Evolutionary conservation across 805 yeast genomes (phyloP), one percentile per base, ranked within the genome.

Genomic region (Pichia heedii): DNA sequence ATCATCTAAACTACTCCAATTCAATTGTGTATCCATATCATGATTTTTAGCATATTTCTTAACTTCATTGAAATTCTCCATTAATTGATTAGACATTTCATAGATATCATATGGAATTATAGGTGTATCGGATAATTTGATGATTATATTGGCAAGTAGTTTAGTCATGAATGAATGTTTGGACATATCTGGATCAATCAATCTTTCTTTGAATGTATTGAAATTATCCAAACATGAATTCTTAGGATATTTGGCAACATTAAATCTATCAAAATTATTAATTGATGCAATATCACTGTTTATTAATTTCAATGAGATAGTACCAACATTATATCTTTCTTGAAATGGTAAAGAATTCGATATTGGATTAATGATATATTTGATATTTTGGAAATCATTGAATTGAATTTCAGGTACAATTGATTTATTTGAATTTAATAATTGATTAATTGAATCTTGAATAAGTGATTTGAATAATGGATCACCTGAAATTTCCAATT

Each of bases 91-190:
- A n/a, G n/a, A 73, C 46, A 76, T 69, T 6, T 66, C 64, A 4
- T 57, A 60, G 30, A 84, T 60, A 55, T 79, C 75, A 51, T 72
- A 82, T 2, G 95, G 95, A 16, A 89, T 66, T 34, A 86, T 60
- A 1, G 97, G 95, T 34, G 71, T 73, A 52, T 88, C 95, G 0
- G 79, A 74, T n/a, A 83, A 55, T 38, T 74, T 70, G n/a, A 87
- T 55, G 0, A 73, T 62, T 3, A 80, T 49, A 37, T 71, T 65
- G 4, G 84, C 68, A 1, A 82, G 54, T 20, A 83, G 55, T 43
- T 78, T 73, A 3, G 79, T 73, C 47, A 87, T 54, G 16, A 76
- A 72, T 9, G 64, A 55, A 54, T 81, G 87, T 40, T 72, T 68
- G 16, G 62, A 56, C 73, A 81, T 76, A 15, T 66, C 68, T 1